Base-by-base conservation (phyloP, 2,329 filamentous ascomycete genomes). In the Neofusicoccum kwambonambiense region DNA sequence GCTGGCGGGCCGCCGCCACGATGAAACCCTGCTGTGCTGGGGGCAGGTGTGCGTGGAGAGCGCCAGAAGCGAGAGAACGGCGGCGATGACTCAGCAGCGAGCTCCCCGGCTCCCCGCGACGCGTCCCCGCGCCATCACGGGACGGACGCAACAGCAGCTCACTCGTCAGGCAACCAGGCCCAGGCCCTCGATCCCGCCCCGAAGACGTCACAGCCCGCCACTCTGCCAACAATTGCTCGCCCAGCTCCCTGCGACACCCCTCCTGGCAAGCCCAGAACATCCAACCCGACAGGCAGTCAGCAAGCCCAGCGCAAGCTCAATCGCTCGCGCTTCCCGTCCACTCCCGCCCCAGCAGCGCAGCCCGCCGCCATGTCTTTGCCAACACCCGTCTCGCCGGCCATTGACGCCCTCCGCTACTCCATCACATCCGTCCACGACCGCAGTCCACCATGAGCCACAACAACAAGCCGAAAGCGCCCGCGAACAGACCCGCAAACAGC, bases 161-260 rank as follows among this genome's bases (percentile, higher is more conserved):
- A 4, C 35, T 6, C 19, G 1, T n/a, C 27, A 51, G 47, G 47
- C 47, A 17, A 35, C 54, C 41, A 34, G 27, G 27, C 27, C 56
- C n/a, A 60, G 56, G 47, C 41, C n/a, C 17, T 31, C 8, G 15
- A 27, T 27, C 13, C 22, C 37, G 39, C 52, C 13, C 15, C 13
- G 19, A 57, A 57, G 56, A 60, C 56, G 56, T 60, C 56, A 60
- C 56, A 45, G n/a, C 41, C 27, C n/a, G 17, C 31, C 41, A 15
- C 31, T 22, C 27, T 60, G 56, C 56, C 56, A 60, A 60, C 56
- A 60, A 60, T 60, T 35, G 31, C 27, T 12, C n/a, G 11, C 27
- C 22, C 42, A 37, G 27, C 27, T 60, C 31, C 56, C 56, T 35
- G 41, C 47, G 1, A 51, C 27, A 51, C 27, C 27, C 27, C 27